A percentile compares a stretch with the other conserved stretches of the same genome.
phyloP scores from a whole-genome alignment of 2,329 filamentous ascomycete genomes.

The Sporothrix luriei region DNA sequence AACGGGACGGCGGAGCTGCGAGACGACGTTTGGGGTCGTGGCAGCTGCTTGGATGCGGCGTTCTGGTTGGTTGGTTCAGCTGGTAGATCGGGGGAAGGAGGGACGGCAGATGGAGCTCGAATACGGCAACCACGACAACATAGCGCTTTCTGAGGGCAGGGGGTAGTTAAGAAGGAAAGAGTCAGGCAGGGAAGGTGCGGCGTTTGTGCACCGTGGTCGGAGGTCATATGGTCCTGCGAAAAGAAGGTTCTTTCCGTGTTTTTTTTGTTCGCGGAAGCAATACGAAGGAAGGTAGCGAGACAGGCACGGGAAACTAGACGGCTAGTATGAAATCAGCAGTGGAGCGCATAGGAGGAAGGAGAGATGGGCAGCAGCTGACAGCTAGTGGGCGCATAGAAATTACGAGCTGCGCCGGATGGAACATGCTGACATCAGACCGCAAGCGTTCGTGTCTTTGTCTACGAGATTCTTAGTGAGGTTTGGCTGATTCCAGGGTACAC shows the following conservation, averaged over 20 bases:
- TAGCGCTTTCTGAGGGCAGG: constrained; percentile 13
- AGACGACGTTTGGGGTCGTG: constrained; percentile 18
- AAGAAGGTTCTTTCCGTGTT: neutral
- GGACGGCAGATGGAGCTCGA: constrained; percentile 1
- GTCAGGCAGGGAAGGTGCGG: too few relatives aligned
- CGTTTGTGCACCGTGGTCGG: constrained; percentile 4
- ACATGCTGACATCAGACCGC: too few relatives aligned
- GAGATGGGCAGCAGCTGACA: constrained; percentile 1
- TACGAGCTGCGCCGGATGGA: too few relatives aligned
- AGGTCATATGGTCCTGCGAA: neutral
- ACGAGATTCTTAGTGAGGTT: too few relatives aligned
- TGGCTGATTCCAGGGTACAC: too few relatives aligned
- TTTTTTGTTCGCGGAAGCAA: neutral
- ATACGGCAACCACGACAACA: neutral
- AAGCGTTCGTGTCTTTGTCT: too few relatives aligned
- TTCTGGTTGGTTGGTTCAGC: constrained; percentile 30
- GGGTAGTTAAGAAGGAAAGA: neutral
- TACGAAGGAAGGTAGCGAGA: neutral
- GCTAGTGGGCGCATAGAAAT: neutral
- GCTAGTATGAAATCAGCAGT: constrained; percentile 29
- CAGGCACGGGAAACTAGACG: constrained; percentile 24
- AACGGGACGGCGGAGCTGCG: constrained; percentile 7
- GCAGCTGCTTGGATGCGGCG: constrained; percentile 29
- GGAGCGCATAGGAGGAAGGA: constrained; percentile 26
- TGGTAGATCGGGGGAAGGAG: constrained; percentile 1